phyloP scores from a whole-genome alignment of 169 alveolate genomes.

The Plasmodium sp. region DNA sequence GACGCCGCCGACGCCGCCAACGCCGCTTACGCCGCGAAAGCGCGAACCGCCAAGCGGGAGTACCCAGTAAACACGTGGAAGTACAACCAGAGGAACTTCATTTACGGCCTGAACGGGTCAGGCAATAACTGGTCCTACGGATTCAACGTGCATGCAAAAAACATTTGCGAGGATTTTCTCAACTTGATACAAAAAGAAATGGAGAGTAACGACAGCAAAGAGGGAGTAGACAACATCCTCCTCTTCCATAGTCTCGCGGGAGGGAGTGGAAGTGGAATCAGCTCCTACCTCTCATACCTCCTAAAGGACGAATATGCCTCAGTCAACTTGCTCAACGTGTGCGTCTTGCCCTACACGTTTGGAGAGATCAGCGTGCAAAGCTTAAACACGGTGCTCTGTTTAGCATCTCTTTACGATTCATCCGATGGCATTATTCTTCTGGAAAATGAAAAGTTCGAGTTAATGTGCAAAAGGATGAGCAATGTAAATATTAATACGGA shows the following conservation, averaged over 20 bases:
- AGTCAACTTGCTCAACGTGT: constrained; percentile 41
- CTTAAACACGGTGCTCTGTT: constrained; percentile 70
- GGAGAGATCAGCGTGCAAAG: constrained; percentile 80
- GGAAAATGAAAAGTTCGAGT: constrained; percentile 58
- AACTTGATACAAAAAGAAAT: constrained; percentile 29
- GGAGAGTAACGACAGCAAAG: constrained; percentile 70
- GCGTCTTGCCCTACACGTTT: constrained; percentile 75
- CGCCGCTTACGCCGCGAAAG: background rate
- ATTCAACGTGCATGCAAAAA: constrained; percentile 61
- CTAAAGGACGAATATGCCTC: constrained; percentile 77
- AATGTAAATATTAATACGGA: constrained; percentile 65
- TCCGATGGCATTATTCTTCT: constrained; percentile 45
- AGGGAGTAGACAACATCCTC: constrained; percentile 70
- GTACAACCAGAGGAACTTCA: constrained; percentile 22
- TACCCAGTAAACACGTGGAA: constrained; percentile 37
- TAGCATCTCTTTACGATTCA: constrained; percentile 70
- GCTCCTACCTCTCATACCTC: constrained; percentile 68
- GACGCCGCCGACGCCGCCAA: too few species aligned
- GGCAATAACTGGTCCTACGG: constrained; percentile 76
- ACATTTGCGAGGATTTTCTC: constrained; percentile 53
- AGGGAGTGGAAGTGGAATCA: constrained; percentile 80
- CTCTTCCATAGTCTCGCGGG: constrained; percentile 80
- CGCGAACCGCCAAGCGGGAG: background rate
- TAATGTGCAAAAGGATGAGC: constrained; percentile 37
- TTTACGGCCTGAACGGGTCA: constrained; percentile 71